phyloP scores from a whole-genome alignment of 2,329 filamentous ascomycete species.

The Curvularia eragrostidis region DNA sequence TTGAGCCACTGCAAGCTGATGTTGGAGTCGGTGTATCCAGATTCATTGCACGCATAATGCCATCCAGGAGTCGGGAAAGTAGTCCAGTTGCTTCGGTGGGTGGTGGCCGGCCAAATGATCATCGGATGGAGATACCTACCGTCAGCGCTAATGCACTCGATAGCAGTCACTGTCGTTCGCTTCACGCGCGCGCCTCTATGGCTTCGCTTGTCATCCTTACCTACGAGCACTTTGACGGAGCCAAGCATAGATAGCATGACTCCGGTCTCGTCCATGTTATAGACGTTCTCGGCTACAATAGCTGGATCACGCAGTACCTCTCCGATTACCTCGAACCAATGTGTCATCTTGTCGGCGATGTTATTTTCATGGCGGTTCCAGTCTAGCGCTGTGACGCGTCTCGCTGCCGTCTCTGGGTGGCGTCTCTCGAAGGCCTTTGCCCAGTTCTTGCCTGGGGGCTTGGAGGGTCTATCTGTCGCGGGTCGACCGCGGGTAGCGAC shows the following conservation, averaged over 20 bases:
- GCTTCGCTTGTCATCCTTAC: constrained; percentile 25
- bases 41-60: not conserved
- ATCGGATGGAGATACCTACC: constrained; percentile 28
- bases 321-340: constrained; percentile 29
- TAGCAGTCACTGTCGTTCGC: constrained; percentile 28
- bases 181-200: constrained; percentile 31
- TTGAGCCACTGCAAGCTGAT: too few relatives aligned
- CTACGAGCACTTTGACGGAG: constrained; percentile 25
- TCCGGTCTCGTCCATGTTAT: constrained; percentile 33
- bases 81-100: constrained; percentile 15
- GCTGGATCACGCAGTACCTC: constrained; percentile 15
- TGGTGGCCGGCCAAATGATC: constrained; percentile 31
- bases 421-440: constrained; percentile 21
- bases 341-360: constrained; percentile 28
- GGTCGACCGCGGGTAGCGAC: constrained; percentile 18
- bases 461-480: constrained; percentile 11
- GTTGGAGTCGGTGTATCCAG: not conserved
- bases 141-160: constrained; percentile 27
- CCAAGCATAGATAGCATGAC: constrained; percentile 16
- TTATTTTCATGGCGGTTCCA: constrained; percentile 27
- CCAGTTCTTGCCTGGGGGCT: constrained; percentile 29
- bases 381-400: constrained; percentile 24
- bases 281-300: constrained; percentile 28
- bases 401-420: constrained; percentile 22
- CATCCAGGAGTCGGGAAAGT: not conserved